Base-by-base conservation (phyloP, 352 stramenopile genomes). In the Saprolegnia diclina region DNA sequence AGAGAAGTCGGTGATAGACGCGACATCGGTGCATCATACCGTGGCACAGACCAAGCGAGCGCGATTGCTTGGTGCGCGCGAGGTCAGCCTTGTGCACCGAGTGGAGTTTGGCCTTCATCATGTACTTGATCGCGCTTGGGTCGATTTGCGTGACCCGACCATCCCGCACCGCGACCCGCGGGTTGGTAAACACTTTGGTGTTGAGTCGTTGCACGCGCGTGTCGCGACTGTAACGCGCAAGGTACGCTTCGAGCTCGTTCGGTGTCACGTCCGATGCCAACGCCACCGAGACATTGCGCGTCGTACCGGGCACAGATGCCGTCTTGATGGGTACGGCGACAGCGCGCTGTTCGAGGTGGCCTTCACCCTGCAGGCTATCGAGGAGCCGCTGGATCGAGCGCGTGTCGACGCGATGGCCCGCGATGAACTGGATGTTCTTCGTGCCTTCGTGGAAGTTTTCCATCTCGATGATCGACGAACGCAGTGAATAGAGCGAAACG, bases 401-500 rank as follows among this genome's bases (percentile, higher is more conserved):
- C 19, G 50, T 42, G 44, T 66, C 57, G 38, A 66, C 57, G 44
- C 57, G 57, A 24, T 66, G 57, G 22, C 57, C 57, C 13, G 21
- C 50, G 24, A 54, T 66, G 21, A 66, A 66, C 53, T 26, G 32
- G 19, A 29, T 13, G 18, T 29, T 54, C 5, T 22, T 35, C 13
- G 29, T 10, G 37, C 57, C 40, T 11, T 55, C 42, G 38, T 66
- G 37, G 44, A 54, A 66, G 38, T 66, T 66, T 55, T 66, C 57
- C 37, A 66, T 21, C 26, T 66, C 57, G 13, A 66, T 66, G 57
- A 66, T 66, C 3, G 57, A 66, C 57, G 57, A 66, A 19, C 57
- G 57, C 19, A 66, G 57, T 4, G 57, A 66, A 21, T 66, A 66
- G 35, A 66, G 42, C 40, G 57, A 66, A 2, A 66, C 57, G 40